Evolutionary conservation across 345 rosid genomes (phyloP), one percentile per base, ranked within the genome.

Genomic region (Theobroma cacao): DNA sequence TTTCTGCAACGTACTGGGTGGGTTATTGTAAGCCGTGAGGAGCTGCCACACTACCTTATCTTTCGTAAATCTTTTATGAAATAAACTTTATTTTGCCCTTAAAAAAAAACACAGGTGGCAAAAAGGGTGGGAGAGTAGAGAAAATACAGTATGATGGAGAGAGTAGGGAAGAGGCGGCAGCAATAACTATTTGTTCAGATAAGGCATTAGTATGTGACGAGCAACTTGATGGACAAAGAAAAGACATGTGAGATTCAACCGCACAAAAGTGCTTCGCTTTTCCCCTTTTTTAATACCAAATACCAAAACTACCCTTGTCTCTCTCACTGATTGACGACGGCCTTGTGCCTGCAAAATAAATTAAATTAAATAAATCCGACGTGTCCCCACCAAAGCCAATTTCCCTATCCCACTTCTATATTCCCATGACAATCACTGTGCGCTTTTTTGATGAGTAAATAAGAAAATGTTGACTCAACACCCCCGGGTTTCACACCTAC

Each of bases 181-280:
- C 28, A 33, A 11, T 3, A 20, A 64, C 82, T 81, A 45, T 79
- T 61, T 69, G 38, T 75, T 77, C 43, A 59, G 87, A 82, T 84
- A 80, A 78, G 82, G 88, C 78, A 69, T 68, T 61, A 73, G 75
- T 63, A 67, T 1, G 36, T 59, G 59, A 69, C 1, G 65, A 24
- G 63, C 82, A 61, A 74, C 75, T 63, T 28, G 74, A 62, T 12
- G 24, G 59, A 34, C n/a, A 7, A 65, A 38, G 78, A 77, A 75
- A 81, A 26, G 81, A 81, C 88, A 69, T 36, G 82, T 81, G 61
- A 79, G 78, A 83, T 79, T 76, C 82, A 81, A 69, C 84, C 84
- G 71, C 83, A 76, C 81, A 76, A 83, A 81, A 84, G 78, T 69
- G 71, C 62, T 34, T 26, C 55, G 3, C 82, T 82, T 80, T 85